Conservation (phyloP, 169 alveolate genomes). For the Cyclospora cayetanensis region DNA sequence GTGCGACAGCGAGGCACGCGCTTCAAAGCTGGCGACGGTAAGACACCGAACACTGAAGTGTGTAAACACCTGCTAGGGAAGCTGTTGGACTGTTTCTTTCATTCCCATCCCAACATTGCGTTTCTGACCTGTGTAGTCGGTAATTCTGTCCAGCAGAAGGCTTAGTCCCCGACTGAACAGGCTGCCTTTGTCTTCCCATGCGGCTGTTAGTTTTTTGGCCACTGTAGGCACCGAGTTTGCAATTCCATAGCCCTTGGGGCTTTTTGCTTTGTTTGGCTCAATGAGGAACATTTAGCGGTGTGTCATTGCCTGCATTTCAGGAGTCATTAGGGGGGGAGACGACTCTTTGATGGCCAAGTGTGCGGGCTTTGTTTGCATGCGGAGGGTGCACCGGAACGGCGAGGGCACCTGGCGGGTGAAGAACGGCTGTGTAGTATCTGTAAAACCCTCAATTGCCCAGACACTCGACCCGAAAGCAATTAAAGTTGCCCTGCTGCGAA, state of each 20-base stretch:
- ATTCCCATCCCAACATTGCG: too few relatives aligned
- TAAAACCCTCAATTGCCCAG: not conserved
- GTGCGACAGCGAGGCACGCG: constrained; percentile 89
- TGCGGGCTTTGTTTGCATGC: constrained; percentile 44
- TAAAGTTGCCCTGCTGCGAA: not conserved
- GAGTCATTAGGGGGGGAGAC: constrained; percentile 51
- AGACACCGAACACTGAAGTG: not conserved
- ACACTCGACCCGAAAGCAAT: not conserved
- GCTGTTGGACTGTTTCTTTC: not conserved
- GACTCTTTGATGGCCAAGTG: constrained; percentile 57
- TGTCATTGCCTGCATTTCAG: not conserved
- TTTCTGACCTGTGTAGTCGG: too few relatives aligned
- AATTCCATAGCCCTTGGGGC: too few relatives aligned
- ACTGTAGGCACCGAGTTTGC: too few relatives aligned
- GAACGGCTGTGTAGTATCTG: not conserved
- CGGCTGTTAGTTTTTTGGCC: too few relatives aligned
- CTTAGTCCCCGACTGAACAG: too few relatives aligned
- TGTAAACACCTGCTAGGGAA: not conserved
- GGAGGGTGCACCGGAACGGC: not conserved
- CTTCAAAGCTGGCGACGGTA: constrained; percentile 88
- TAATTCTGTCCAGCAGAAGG: too few relatives aligned
- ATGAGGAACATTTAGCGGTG: not conserved
- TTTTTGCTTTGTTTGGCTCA: not conserved
- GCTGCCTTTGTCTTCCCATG: too few relatives aligned
- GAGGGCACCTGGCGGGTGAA: not conserved